Percentiles rank a stretch among this genome's conserved stretches.
These are phyloP conservation scores for Malania oleifera DNA, from an alignment of 164 flowering plant species.

Conservation along the genomic window DNA sequence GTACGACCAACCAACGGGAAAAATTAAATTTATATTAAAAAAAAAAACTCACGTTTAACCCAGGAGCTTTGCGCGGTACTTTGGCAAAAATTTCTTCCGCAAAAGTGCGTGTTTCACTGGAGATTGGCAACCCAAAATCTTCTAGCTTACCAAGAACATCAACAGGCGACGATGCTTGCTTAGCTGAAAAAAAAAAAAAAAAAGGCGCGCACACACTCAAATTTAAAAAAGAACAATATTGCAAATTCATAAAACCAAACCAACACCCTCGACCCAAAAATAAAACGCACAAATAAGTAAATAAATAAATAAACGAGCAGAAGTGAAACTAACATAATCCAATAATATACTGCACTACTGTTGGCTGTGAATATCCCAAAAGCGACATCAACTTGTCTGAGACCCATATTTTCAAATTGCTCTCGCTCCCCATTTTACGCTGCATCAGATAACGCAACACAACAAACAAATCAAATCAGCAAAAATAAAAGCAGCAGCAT, in stretches of 20 bases:
- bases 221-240: background rate
- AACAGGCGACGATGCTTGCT: constrained; percentile 66
- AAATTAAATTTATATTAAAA: background rate
- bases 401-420: constrained; percentile 62
- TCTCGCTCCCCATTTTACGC: constrained; percentile 49
- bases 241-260: background rate
- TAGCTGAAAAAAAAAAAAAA: constrained; percentile 42
- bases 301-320: background rate
- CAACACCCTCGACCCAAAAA: background rate
- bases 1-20: background rate
- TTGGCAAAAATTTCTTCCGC: constrained; percentile 60
- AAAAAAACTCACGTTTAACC: constrained; percentile 52
- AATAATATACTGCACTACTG: constrained; percentile 67
- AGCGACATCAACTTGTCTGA: constrained; percentile 70
- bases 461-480: background rate
- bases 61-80: constrained; percentile 63
- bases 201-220: background rate
- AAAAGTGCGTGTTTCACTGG: constrained; percentile 53
- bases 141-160: constrained; percentile 47
- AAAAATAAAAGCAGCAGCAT: too few relatives aligned
- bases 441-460: background rate
- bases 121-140: constrained; percentile 50
- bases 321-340: constrained; percentile 47
- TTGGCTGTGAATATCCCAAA: constrained; percentile 64
- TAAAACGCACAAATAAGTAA: background rate